phyloP scores from a whole-genome alignment of 1,139 yeast genomes.

The Yamadazyma jaroonii region DNA sequence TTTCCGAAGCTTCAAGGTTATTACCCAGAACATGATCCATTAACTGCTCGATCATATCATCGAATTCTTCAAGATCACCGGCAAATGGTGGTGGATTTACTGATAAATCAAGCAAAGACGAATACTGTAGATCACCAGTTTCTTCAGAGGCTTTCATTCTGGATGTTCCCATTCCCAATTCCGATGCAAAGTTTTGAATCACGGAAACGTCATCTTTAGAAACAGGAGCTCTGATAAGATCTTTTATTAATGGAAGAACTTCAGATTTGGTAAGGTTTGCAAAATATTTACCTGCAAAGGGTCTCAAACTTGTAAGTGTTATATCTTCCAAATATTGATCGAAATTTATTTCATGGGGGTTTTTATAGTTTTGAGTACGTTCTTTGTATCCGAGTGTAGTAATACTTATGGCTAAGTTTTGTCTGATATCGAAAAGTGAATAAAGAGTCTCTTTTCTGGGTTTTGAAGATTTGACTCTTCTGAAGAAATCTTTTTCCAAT shows the following conservation, averaged over 20 bases:
- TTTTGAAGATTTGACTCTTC: background rate
- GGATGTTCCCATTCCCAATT: constrained; percentile 25
- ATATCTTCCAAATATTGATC: constrained; percentile 3
- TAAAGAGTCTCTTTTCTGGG: constrained; percentile 1
- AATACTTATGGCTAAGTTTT: constrained; percentile 11
- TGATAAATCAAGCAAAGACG: constrained; percentile 12
- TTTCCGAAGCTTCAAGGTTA: constrained; percentile 18
- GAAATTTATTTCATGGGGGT: constrained; percentile 10
- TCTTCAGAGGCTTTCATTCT: constrained; percentile 5
- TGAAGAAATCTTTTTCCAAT: constrained; percentile 9
- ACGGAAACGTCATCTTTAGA: constrained; percentile 13
- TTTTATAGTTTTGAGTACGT: background rate
- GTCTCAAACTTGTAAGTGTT: constrained; percentile 6
- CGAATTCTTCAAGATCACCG: constrained; percentile 40
- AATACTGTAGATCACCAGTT: constrained; percentile 5
- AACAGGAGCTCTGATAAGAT: constrained; percentile 3
- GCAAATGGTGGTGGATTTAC: constrained; percentile 14
- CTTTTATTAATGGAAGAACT: constrained; percentile 10
- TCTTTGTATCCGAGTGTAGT: constrained; percentile 8
- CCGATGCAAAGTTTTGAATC: constrained; percentile 30
- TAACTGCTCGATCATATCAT: constrained; percentile 51
- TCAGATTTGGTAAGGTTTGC: constrained; percentile 12
- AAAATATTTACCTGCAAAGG: constrained; percentile 10
- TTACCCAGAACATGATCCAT: constrained; percentile 30
- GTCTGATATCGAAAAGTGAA: constrained; percentile 14